A percentile compares a stretch with the other conserved stretches of the same genome.
phyloP scores from a whole-genome alignment of 192 early-diverging fungal species.

The Jimgerdemannia lactiflua region DNA sequence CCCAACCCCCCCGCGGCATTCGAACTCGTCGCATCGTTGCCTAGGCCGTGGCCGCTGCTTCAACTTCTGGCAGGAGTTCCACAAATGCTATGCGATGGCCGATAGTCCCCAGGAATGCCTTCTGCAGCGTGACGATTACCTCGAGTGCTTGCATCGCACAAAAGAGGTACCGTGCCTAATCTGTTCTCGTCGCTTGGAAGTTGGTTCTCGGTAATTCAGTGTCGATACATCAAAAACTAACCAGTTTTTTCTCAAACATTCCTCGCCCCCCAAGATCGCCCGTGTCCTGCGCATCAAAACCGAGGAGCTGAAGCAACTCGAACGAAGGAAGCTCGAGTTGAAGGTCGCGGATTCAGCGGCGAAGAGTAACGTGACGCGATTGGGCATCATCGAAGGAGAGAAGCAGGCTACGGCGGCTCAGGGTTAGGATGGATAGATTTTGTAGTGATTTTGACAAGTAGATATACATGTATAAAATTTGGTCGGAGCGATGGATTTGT shows the following conservation, averaged over 20 bases:
- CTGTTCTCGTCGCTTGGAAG: not conserved
- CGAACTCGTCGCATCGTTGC: no score
- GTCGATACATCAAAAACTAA: not conserved
- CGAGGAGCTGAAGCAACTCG: constrained; percentile 49
- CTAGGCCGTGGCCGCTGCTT: constrained; percentile 91
- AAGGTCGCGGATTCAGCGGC: constrained; percentile 45
- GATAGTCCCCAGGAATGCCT: constrained; percentile 75
- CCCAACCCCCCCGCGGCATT: not conserved
- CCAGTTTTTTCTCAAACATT: not conserved
- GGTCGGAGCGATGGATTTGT: no score
- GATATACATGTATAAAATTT: no score
- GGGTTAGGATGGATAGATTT: not conserved
- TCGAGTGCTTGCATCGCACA: constrained; percentile 94
- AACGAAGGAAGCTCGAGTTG: constrained; percentile 41
- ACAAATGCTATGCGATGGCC: constrained; percentile 87
- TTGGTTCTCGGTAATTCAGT: not conserved
- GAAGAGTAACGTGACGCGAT: constrained; percentile 45
- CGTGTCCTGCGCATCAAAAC: constrained; percentile 49
- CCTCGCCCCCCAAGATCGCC: constrained; percentile 31
- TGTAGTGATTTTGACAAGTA: no score
- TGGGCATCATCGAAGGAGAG: constrained; percentile 47
- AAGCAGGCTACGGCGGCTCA: not conserved
- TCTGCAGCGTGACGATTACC: constrained; percentile 86
- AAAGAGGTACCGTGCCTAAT: constrained; percentile 88
- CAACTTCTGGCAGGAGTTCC: constrained; percentile 95